A percentile compares a stretch with the other conserved stretches of the same genome.
Evolutionary conservation across 129 eudicot genomes (phyloP).

Genomic region (Flaveria sonorensis): DNA sequence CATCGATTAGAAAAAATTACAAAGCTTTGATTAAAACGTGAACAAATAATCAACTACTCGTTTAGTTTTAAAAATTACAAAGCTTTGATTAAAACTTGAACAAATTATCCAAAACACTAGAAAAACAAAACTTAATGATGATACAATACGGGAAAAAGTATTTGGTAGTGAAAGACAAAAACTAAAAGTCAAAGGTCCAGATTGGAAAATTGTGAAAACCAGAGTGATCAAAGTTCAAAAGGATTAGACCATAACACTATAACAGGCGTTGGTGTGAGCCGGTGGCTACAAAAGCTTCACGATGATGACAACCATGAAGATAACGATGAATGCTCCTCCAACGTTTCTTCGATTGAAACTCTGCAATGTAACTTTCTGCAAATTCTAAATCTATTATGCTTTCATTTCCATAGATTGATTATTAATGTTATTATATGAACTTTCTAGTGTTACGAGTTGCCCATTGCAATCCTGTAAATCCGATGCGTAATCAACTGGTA

Average conservation of each 20-base stretch:
- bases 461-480: no score
- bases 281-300: constrained; percentile 20
- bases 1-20: no score
- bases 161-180: neutral
- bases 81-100: no score
- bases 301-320: constrained; percentile 35
- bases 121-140: neutral
- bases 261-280: constrained; percentile 20
- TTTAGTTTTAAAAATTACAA: no score
- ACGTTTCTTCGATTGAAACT: constrained; percentile 11
- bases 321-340: constrained; percentile 31
- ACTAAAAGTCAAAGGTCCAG: neutral
- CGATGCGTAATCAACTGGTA: no score
- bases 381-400: constrained; percentile 12
- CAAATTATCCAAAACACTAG: no score
- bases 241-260: constrained; percentile 28
- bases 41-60: no score
- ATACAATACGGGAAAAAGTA: neutral
- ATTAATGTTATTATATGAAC: no score
- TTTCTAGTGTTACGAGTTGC: neutral
- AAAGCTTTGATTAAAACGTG: no score
- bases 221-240: constrained; percentile 6
- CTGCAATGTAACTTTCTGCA: constrained; percentile 31
- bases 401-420: neutral
- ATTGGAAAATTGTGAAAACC: constrained; percentile 4